These are phyloP conservation scores for Eucommia ulmoides DNA, from an alignment of 257 asterid species.

Conservation along the genomic window DNA sequence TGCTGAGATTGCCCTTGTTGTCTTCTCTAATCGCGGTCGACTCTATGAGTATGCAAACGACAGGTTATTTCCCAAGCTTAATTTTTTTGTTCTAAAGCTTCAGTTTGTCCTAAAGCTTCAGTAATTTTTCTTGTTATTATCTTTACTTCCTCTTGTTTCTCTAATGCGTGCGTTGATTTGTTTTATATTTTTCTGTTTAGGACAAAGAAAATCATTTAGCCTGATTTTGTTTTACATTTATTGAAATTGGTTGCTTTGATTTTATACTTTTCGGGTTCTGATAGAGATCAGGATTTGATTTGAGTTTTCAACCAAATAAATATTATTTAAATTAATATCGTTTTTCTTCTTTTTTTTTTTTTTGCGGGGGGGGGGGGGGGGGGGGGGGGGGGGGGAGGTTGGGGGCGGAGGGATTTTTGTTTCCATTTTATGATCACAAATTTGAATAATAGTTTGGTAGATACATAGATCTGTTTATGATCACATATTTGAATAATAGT, in stretches of 20 bases:
- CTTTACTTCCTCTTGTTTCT: neutral
- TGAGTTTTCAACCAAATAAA: constrained; percentile 9
- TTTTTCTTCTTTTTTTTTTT: constrained; percentile 18
- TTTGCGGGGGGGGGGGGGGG: constrained; percentile 16
- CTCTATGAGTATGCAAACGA: constrained; percentile 80
- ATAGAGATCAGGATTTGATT: constrained; percentile 14
- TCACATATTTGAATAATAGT: constrained; percentile 10
- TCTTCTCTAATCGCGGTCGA: constrained; percentile 92
- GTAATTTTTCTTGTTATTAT: neutral
- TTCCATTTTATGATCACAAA: constrained; percentile 23
- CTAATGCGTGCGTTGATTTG: no score
- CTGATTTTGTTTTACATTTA: no score
- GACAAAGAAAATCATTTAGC: no score
- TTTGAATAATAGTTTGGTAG: constrained; percentile 18
- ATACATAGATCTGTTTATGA: constrained; percentile 37
- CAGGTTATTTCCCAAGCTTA: no score
- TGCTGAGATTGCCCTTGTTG: constrained; percentile 80
- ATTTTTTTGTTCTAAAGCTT: no score
- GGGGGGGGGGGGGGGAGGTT: constrained; percentile 12
- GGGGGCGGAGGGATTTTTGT: constrained; percentile 16
- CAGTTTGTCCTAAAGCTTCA: no score
- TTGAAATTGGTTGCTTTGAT: no score
- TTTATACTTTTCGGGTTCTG: constrained; percentile 2
- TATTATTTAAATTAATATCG: constrained; percentile 20
- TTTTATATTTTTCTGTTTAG: no score